phyloP scores from a whole-genome alignment of 805 yeast species.

The Hemisphaericaspora nanyangensis region DNA sequence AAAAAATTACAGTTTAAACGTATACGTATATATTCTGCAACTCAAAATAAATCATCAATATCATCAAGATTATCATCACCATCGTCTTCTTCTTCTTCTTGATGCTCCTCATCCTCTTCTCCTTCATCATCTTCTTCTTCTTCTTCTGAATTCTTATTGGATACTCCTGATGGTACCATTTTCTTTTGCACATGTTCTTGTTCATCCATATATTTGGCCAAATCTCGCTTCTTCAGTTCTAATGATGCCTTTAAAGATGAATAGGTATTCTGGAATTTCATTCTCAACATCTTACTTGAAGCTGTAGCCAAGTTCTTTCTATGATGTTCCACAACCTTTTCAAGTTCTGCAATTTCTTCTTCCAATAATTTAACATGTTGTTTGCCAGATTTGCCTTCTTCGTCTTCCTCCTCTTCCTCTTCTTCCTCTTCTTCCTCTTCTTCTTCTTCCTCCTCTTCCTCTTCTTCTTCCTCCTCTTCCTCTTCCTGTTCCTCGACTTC shows the following conservation, averaged over 20 bases:
- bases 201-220: slow-evolving; percentile 33
- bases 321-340: slow-evolving; percentile 70
- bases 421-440: slow-evolving; percentile 53
- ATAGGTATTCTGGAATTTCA: slow-evolving; percentile 79
- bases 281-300: slow-evolving; percentile 78
- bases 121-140: slow-evolving; percentile 28
- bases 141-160: slow-evolving; percentile 26
- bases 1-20: too few species aligned
- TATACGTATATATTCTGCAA: neutral
- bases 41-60: slow-evolving; percentile 34
- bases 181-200: slow-evolving; percentile 21
- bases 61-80: slow-evolving; percentile 26
- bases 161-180: slow-evolving; percentile 23
- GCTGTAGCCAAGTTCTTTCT: slow-evolving; percentile 68
- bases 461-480: slow-evolving; percentile 49
- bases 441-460: slow-evolving; percentile 53
- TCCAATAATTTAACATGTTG: slow-evolving; percentile 58
- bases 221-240: slow-evolving; percentile 71
- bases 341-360: slow-evolving; percentile 84
- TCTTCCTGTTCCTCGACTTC: slow-evolving; percentile 37
- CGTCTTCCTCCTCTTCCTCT: slow-evolving; percentile 46
- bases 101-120: slow-evolving; percentile 19
- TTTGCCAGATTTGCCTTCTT: slow-evolving; percentile 51
- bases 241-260: slow-evolving; percentile 74
- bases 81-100: slow-evolving; percentile 9